Evolutionary conservation across 768 basidiomycete species (phyloP).

Genomic region (Hericium erinaceus): DNA sequence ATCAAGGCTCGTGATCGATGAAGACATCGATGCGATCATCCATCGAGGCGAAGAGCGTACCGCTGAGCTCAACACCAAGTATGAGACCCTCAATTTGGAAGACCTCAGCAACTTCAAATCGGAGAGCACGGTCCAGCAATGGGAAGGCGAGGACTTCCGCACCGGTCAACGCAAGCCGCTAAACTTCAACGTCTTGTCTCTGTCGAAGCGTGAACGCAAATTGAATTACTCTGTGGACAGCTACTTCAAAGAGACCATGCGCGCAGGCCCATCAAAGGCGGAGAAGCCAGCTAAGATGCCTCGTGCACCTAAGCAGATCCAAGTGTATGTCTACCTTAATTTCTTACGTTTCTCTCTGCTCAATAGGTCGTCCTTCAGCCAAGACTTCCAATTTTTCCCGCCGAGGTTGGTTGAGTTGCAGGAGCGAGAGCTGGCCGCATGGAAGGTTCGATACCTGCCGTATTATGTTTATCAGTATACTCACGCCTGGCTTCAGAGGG

Average conservation of each 20-base stretch:
- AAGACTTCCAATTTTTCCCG: constrained; percentile 97
- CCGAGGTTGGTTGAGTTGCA: constrained; percentile 71
- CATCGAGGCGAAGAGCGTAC: constrained; percentile 86
- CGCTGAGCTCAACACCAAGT: constrained; percentile 79
- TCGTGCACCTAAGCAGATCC: constrained; percentile 80
- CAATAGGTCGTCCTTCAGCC: constrained; percentile 31
- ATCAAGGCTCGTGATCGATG: constrained; percentile 62
- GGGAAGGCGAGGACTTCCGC: constrained; percentile 94
- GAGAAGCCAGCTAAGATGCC: constrained; percentile 80
- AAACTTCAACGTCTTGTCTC: constrained; percentile 70
- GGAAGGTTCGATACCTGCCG: constrained; percentile 41
- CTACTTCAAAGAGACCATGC: constrained; percentile 90
- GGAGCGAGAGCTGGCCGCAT: constrained; percentile 76
- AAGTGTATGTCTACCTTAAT: constrained; percentile 42
- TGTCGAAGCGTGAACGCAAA: constrained; percentile 91
- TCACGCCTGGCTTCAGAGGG: constrained; percentile 29
- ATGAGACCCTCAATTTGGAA: constrained; percentile 87
- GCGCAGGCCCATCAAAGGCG: constrained; percentile 65
- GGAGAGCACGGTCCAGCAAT: constrained; percentile 83
- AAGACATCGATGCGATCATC: constrained; percentile 93
- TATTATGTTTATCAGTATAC: neutral
- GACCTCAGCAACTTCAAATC: constrained; percentile 96
- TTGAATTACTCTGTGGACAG: constrained; percentile 90
- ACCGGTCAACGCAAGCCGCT: constrained; percentile 62
- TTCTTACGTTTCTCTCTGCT: too few relatives aligned